Evolutionary conservation across 2,329 filamentous ascomycete species (phyloP).

Genomic region (Talaromyces albobiverticillius): DNA sequence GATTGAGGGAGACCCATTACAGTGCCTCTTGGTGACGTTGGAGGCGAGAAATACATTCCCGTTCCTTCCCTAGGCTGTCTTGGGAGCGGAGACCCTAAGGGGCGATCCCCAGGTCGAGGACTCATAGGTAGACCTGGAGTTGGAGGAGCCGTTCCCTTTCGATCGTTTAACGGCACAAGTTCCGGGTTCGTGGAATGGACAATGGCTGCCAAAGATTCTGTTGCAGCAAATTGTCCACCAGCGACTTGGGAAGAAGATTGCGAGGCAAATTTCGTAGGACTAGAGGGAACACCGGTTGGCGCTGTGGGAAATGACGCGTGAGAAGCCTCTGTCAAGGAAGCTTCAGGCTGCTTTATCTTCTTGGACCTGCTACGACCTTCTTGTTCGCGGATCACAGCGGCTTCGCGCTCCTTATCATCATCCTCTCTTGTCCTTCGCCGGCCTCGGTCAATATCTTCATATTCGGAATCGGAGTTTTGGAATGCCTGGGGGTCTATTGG

Average conservation of each 20-base stretch:
- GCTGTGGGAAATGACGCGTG: conserved; percentile 15
- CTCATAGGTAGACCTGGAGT: conserved; percentile 63
- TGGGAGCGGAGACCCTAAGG: conserved; percentile 58
- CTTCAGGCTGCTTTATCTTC: conserved; percentile 62
- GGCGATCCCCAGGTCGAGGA: conserved; percentile 59
- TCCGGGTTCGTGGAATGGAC: conserved; percentile 27
- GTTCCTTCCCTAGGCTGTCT: conserved; percentile 51
- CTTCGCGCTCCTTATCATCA: conserved; percentile 75
- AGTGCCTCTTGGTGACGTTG: conserved; percentile 62
- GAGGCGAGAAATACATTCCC: conserved; percentile 59
- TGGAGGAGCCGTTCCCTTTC: conserved; percentile 40
- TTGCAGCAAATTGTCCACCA: conserved; percentile 20
- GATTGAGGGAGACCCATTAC: conserved; percentile 60
- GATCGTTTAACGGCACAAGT: conserved; percentile 30
- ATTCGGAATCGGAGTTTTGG: conserved; percentile 76
- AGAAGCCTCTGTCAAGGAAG: conserved; percentile 43
- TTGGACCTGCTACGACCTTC: conserved; percentile 71
- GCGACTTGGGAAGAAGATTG: conserved; percentile 25
- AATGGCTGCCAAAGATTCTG: conserved; percentile 31
- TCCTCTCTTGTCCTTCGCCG: conserved; percentile 82
- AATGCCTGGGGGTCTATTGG: conserved; percentile 45
- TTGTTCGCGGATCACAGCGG: conserved; percentile 64
- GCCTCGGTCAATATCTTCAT: conserved; percentile 76
- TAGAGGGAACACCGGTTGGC: conserved; percentile 48
- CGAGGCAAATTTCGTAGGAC: conserved; percentile 54